Conservation (phyloP, 78 protist genomes). For the Speleostelium caveatum region DNA sequence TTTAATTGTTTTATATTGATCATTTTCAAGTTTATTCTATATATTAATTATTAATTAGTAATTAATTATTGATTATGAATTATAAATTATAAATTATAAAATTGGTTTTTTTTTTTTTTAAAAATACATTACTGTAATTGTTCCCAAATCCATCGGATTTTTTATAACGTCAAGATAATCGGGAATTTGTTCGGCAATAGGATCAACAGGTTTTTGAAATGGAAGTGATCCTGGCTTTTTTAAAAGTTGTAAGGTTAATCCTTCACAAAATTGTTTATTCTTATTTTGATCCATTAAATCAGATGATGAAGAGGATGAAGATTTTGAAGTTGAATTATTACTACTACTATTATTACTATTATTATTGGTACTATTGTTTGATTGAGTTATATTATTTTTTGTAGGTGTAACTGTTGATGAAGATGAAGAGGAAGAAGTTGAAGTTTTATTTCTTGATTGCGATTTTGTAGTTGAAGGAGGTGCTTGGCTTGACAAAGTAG, state of each 20-base stretch:
- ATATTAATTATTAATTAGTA: background rate
- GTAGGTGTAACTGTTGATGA: background rate
- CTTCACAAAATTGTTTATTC: conserved; percentile 27
- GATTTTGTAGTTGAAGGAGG: no score
- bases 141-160: conserved; percentile 94
- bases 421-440: conserved; percentile 2
- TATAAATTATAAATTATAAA: background rate
- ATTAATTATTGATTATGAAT: no score
- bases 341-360: no score
- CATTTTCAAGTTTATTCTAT: conserved; percentile 15
- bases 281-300: conserved; percentile 59
- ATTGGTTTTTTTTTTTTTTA: no score
- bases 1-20: conserved; percentile 29
- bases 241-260: background rate
- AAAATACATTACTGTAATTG: conserved; percentile 54
- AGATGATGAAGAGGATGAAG: conserved; percentile 8
- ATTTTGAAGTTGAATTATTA: background rate
- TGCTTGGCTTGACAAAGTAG: conserved; percentile 1
- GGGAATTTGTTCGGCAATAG: conserved; percentile 84
- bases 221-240: conserved; percentile 16
- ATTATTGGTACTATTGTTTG: no score
- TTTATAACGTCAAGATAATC: conserved; percentile 88
- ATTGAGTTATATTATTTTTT: no score
- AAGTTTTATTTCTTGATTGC: background rate
- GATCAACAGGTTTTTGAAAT: conserved; percentile 94